Conservation (phyloP, 345 rosid species). For the Moricandia arvensis region DNA sequence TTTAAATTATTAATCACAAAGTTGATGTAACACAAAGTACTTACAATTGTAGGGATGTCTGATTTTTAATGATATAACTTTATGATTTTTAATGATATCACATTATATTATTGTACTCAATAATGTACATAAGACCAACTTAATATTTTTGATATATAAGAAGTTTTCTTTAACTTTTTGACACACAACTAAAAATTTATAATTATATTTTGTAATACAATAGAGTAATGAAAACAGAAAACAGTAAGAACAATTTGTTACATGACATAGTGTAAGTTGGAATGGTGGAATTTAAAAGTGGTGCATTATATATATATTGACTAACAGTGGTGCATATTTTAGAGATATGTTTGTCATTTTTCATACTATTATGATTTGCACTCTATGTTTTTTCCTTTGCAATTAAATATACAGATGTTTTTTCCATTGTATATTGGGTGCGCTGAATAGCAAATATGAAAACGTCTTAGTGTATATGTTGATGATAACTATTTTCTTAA, state of each 20-base stretch:
- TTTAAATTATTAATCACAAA: not conserved
- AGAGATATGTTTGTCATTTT: not conserved
- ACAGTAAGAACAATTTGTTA: not conserved
- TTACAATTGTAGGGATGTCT: conserved; percentile 2
- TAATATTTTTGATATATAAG: not conserved
- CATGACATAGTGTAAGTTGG: no score
- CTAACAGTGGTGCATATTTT: not conserved
- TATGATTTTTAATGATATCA: not conserved
- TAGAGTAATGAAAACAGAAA: not conserved
- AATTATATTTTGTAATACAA: not conserved
- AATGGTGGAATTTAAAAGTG: no score
- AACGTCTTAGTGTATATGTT: not conserved
- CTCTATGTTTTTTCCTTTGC: not conserved
- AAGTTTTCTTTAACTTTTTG: not conserved
- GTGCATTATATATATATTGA: no score
- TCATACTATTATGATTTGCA: not conserved
- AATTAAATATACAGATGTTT: no score
- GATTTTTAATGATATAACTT: not conserved
- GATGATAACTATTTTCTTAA: not conserved
- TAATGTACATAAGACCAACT: not conserved
- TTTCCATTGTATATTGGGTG: not conserved
- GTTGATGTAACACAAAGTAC: conserved; percentile 21
- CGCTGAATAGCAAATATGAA: not conserved
- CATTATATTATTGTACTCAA: conserved; percentile 3
- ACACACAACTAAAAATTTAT: no score